Conservation (phyloP, 106 monocot species). For the Dendrobium huoshanense region DNA sequence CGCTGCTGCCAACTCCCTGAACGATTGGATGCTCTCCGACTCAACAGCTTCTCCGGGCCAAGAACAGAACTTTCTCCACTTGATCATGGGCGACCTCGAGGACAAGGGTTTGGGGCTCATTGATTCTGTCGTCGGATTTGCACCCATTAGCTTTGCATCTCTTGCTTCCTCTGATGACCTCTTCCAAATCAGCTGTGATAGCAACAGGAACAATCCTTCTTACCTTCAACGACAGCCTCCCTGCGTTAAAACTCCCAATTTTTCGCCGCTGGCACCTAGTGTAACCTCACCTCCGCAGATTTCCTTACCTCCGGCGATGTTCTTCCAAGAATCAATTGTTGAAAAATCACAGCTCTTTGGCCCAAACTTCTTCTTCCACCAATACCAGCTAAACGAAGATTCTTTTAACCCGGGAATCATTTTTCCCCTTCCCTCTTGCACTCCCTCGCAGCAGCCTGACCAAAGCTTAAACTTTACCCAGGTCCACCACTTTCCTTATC, state of each 20-base stretch:
- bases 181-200: too few relatives aligned
- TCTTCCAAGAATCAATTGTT: constrained; percentile 32
- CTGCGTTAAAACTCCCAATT: constrained; percentile 8
- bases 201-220: too few relatives aligned
- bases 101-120: constrained; percentile 33
- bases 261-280: neutral
- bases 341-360: constrained; percentile 29
- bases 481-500: neutral
- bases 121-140: constrained; percentile 36
- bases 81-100: constrained; percentile 58
- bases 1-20: constrained; percentile 1
- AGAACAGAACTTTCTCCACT: constrained; percentile 65
- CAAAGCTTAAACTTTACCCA: neutral
- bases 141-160: constrained; percentile 1
- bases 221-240: neutral
- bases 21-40: constrained; percentile 56
- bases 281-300: constrained; percentile 1
- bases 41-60: constrained; percentile 27
- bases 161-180: too few relatives aligned
- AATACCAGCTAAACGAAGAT: constrained; percentile 1
- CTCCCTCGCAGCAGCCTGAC: neutral
- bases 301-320: constrained; percentile 17
- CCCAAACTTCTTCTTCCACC: constrained; percentile 14
- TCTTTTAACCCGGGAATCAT: constrained; percentile 25
- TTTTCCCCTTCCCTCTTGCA: constrained; percentile 17